Evolutionary conservation across 768 basidiomycete genomes (phyloP), one percentile per base, ranked within the genome.

Genomic region (Tremella mesenterica): DNA sequence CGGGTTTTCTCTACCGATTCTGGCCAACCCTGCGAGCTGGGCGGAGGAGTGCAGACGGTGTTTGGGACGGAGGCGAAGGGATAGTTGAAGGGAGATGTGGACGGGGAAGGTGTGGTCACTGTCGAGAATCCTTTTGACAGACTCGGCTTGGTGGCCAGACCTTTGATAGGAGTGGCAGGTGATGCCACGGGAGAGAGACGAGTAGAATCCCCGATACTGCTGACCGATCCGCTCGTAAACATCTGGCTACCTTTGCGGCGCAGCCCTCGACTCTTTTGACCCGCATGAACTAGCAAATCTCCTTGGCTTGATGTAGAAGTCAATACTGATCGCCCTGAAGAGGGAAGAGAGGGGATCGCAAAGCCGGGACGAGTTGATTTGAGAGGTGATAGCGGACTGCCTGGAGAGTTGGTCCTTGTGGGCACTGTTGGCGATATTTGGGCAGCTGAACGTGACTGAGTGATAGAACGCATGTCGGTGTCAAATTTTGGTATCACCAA

Each of bases 161-260:
- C 38, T 14, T 41, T 41, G 0, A 60, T 61, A n/a, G 67, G 67
- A 4, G 67, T 65, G 23, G 57, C 58, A 1, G 64, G 60, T 30
- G 51, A 48, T 18, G 47, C 34, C 20, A 18, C 18, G 4, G 33
- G 23, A 25, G 53, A 59, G 1, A 33, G 51, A 20, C 53, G 41
- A 28, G 39, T 43, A 33, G 58, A 43, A 33, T 63, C 64, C 12
- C 33, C 50, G 44, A 64, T 55, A 50, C 64, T 62, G 3, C 58
- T 56, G 23, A 47, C 60, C 4, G 59, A 61, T n/a, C 53, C 60
- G 28, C 53, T 56, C 6, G 58, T 54, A 50, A 66, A 69, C 65
- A 66, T 62, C 12, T 58, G 53, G 30, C 67, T 69, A 3, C 62
- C 59, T 48, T 69, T 69, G 23, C 67, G 44, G 16, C 67, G 50